Evolutionary conservation across 768 basidiomycete genomes (phyloP), one percentile per base, ranked within the genome.

Genomic region (Leucocoprinus sp.): DNA sequence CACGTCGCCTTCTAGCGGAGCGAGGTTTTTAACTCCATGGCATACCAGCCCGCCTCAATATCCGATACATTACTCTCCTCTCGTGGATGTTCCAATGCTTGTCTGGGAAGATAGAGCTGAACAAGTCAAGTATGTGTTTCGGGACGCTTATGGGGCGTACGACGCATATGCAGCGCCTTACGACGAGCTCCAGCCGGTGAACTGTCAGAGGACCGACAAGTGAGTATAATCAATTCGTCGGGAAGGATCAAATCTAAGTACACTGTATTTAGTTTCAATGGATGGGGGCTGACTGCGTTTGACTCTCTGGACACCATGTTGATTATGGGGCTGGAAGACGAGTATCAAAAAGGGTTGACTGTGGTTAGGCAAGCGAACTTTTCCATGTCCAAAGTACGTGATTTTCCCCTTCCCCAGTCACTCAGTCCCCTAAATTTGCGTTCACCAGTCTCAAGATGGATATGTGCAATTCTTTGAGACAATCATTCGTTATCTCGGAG

Each of bases 241-340:
- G 36, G 15, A 17, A 23, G 17, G 47, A 19, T 21, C 33, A 14
- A 45, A 14, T 17, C 21, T 35, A 14, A 15, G 41, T 29, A 24
- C 22, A 14, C 29, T 19, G 5, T 29, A 7, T 37, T 4, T 49
- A 87, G 84, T 50, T 84, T 87, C 59, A 88, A 88, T 56, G 83
- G 82, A 5, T 90, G 86, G 86, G 82, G 81, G 18, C 71, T 85
- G 1, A 82, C 85, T 4, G 69, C 78, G 36, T 73, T 90, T 39
- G 93, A 96, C 56, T 78, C 88, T 4, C 69, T 96, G 4, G 91
- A 93, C 56, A 90, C 89, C 0, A 81, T 96, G 72, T 66, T 85
- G 28, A 66, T 97, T 21, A 83, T 95, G 79, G 85, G 71, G 9
- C 66, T 93, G 4, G 57, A 78, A 8, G 72, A 77, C 2, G 85